A percentile compares a stretch with the other conserved stretches of the same genome.
phyloP scores from a whole-genome alignment of 2,329 filamentous ascomycete species.

The Colletotrichum abscissum region DNA sequence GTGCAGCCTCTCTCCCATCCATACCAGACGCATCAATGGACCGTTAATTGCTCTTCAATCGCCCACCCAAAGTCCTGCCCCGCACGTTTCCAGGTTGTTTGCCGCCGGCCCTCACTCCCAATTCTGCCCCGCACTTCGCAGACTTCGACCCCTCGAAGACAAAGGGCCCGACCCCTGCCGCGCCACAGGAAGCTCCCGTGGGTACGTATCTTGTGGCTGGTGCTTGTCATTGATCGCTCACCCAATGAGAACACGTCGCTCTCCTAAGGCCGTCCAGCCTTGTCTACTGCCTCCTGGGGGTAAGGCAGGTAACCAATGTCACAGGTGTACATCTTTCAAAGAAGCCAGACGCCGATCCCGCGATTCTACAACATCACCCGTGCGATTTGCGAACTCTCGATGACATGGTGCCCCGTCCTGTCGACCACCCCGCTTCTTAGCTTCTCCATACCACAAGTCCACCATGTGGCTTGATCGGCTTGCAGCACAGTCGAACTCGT shows the following conservation, averaged over 20 bases:
- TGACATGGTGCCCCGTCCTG: constrained; percentile 17
- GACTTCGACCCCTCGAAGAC: background rate
- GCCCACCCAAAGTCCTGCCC: constrained; percentile 17
- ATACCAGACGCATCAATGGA: constrained; percentile 13
- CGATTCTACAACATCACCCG: background rate
- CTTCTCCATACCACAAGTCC: constrained; percentile 25
- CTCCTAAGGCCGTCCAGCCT: constrained; percentile 21
- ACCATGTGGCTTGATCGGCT: constrained; percentile 93
- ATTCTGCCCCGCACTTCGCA: constrained; percentile 24
- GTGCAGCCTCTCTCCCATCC: constrained; percentile 4
- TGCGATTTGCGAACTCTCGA: background rate
- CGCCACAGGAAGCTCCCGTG: constrained; percentile 15
- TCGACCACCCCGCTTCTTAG: constrained; percentile 28
- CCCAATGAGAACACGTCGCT: constrained; percentile 27
- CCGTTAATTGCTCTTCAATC: constrained; percentile 3
- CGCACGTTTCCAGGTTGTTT: constrained; percentile 27
- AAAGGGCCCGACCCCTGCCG: constrained; percentile 15
- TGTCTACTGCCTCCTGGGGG: constrained; percentile 6
- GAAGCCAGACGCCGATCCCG: background rate
- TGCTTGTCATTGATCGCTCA: background rate
- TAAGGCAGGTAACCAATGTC: background rate
- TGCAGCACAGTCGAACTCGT: constrained; percentile 74
- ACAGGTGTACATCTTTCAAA: constrained; percentile 18
- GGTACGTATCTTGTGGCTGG: constrained; percentile 14
- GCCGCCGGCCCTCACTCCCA: constrained; percentile 9